Conservation (phyloP, 805 yeast species). For the Limtongia smithiae region DNA sequence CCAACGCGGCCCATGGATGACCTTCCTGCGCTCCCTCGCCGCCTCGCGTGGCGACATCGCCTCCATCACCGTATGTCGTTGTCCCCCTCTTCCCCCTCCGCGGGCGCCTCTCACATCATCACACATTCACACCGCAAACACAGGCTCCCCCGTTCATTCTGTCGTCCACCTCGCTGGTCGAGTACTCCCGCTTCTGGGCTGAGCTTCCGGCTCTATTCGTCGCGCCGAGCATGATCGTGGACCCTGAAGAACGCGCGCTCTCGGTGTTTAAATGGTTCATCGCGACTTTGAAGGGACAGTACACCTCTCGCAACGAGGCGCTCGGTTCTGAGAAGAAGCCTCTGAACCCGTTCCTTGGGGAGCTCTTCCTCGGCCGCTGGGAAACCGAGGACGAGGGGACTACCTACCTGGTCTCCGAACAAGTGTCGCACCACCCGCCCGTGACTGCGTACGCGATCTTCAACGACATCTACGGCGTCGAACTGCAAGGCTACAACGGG, state of each 20-base stretch:
- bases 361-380: conserved; percentile 90
- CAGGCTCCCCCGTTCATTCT: conserved; percentile 92
- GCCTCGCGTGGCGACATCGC: conserved; percentile 92
- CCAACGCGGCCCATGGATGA: conserved; percentile 67
- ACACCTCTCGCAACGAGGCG: conserved; percentile 84
- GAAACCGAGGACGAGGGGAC: conserved; percentile 58
- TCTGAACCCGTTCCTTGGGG: conserved; percentile 93
- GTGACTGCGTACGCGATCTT: conserved; percentile 85
- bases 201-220: conserved; percentile 82
- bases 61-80: conserved; percentile 54
- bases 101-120: neutral
- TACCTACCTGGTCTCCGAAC: conserved; percentile 78
- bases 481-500: conserved; percentile 84
- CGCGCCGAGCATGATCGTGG: conserved; percentile 53
- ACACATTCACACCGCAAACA: neutral
- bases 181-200: conserved; percentile 87
- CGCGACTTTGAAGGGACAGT: conserved; percentile 87
- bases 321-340: conserved; percentile 98
- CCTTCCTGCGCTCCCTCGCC: conserved; percentile 85
- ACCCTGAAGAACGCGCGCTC: conserved; percentile 59
- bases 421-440: conserved; percentile 97
- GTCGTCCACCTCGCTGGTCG: conserved; percentile 82
- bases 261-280: conserved; percentile 90
- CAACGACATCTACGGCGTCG: conserved; percentile 65
- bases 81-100: neutral